Base-by-base conservation (phyloP, 2,329 filamentous ascomycete species). In the Trichoderma koningiopsis region DNA sequence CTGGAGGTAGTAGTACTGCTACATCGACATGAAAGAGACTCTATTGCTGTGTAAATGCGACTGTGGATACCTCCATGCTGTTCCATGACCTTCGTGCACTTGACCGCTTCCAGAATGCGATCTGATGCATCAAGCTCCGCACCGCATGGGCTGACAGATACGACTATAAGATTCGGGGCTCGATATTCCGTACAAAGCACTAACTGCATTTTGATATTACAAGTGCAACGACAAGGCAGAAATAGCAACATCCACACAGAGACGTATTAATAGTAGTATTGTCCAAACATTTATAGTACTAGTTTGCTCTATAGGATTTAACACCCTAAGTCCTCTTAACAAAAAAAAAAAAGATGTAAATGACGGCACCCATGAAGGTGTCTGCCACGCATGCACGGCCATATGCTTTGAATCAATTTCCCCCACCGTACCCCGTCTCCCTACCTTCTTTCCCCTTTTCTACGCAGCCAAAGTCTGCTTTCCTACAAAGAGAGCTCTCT, bases 251-350 rank as follows among this genome's bases (percentile, higher is more conserved):
- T 33, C 33, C 58, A 60, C 55, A 61, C 37, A 55, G 55, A 62
- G 43, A 33, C 40, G 37, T 57, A 69, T 69, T 69, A 69, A 69
- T 69, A 63, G 68, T 58, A 58, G 59, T 70, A 70, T 67, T 70
- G 68, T 70, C 68, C 68, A 70, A 70, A 68, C 57, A 70, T 33
- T 62, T 62, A 27, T 66, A 56, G 52, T 70, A 67, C 55, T 61
- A 62, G 62, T 59, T 67, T 61, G 68, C 47, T 65, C 61, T 67
- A 67, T 62, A 70, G 57, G 63, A 70, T 67, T 43, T 58, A 6
- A 60, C 68, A 52, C 53, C 63, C 57, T 52, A 61, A 52, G 56
- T 62, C 22, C 62, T 66, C 63, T 67, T 67, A 65, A 65, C 63
- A 37, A 67, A 56, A 58, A 58, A 52, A 29, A 59, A 61, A 58